Percentiles rank a stretch among this genome's conserved stretches.
Evolutionary conservation across 345 rosid species (phyloP).

Genomic region (Aquilaria sinensis): DNA sequence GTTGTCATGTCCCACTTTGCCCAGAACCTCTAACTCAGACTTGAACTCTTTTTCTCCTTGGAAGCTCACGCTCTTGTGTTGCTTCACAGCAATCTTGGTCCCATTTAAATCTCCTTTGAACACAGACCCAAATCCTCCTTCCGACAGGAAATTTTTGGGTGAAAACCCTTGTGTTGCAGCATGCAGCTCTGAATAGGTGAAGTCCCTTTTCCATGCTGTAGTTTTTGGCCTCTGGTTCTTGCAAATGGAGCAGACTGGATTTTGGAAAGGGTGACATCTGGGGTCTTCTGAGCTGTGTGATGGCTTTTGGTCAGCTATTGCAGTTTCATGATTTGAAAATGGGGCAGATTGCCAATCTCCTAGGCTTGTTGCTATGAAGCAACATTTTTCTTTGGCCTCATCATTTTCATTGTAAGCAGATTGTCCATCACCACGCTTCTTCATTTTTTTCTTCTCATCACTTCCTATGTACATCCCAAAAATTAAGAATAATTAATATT

Average conservation of each 20-base stretch:
- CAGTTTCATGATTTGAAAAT: background rate
- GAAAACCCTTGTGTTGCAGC: constrained; percentile 54
- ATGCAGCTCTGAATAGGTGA: constrained; percentile 45
- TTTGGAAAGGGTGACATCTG: constrained; percentile 14
- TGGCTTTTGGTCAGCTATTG: constrained; percentile 8
- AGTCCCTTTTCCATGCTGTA: constrained; percentile 39
- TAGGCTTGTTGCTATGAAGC: constrained; percentile 15
- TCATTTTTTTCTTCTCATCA: too few species aligned
- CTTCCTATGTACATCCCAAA: background rate
- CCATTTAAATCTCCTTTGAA: constrained; percentile 42
- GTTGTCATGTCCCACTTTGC: constrained; percentile 55
- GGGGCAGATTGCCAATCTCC: constrained; percentile 18
- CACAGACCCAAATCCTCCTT: constrained; percentile 69
- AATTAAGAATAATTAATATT: background rate
- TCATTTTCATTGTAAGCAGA: too few species aligned
- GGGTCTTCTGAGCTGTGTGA: constrained; percentile 14
- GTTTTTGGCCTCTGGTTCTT: constrained; percentile 46
- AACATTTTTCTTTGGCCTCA: constrained; percentile 14
- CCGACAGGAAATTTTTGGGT: constrained; percentile 36
- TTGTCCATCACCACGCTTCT: too few species aligned
- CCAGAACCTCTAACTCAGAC: constrained; percentile 53
- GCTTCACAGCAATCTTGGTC: constrained; percentile 52
- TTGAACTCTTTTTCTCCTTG: constrained; percentile 69
- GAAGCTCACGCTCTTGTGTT: constrained; percentile 40
- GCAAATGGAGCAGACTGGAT: constrained; percentile 44